Percentiles rank a stretch among this genome's conserved stretches.
These are phyloP conservation scores for Cordyceps farinosa DNA, from an alignment of 2,329 filamentous ascomycete species.

Conservation along the genomic window DNA sequence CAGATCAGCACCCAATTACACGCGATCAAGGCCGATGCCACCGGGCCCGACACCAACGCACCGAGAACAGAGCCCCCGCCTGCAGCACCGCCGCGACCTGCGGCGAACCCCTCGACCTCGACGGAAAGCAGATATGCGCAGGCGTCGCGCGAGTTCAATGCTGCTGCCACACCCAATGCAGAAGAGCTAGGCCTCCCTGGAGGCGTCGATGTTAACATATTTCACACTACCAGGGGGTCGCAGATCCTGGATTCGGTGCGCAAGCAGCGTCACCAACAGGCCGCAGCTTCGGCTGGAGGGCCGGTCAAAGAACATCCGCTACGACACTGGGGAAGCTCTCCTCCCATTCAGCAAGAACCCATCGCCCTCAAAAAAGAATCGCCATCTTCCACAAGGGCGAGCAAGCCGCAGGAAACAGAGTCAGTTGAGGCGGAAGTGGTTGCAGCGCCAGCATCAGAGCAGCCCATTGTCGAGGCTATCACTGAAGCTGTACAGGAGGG, in stretches of 20 bases:
- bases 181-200: constrained; percentile 35
- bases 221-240: constrained; percentile 45
- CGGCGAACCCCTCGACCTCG: not conserved
- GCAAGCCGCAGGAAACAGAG: not conserved
- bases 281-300: constrained; percentile 19
- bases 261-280: constrained; percentile 20
- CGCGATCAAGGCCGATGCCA: not conserved
- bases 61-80: constrained; percentile 4
- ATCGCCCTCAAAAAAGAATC: not conserved
- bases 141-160: constrained; percentile 6
- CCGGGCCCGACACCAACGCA: not conserved
- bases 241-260: constrained; percentile 40
- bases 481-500: constrained; percentile 11
- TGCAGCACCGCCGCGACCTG: not conserved
- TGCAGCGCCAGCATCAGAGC: not conserved
- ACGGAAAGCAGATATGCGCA: constrained; percentile 10
- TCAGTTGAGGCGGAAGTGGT: not conserved
- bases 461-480: not conserved
- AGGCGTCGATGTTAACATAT: constrained; percentile 45
- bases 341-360: not conserved
- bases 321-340: constrained; percentile 31
- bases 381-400: not conserved
- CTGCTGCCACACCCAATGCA: constrained; percentile 17
- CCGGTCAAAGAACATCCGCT: constrained; percentile 37
- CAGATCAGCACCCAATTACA: constrained; percentile 7